Evolutionary conservation across 345 rosid species (phyloP).

Genomic region (Aquilaria malaccensis): DNA sequence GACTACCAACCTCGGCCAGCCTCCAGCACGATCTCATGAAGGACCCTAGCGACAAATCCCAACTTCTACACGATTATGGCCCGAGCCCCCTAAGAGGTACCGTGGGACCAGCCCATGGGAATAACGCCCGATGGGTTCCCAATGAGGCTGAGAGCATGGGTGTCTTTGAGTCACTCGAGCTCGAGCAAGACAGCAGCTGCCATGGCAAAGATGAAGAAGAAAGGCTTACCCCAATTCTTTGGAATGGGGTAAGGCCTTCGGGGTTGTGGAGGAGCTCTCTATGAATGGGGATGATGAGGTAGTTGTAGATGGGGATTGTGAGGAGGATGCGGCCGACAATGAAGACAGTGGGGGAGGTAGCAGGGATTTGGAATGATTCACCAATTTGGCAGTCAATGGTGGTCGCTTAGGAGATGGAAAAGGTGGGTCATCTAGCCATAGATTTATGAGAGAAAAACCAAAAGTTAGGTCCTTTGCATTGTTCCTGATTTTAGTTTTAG

Average conservation of each 20-base stretch:
- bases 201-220: constrained; percentile 58
- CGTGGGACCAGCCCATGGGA: constrained; percentile 75
- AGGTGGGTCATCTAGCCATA: constrained; percentile 85
- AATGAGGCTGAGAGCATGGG: constrained; percentile 28
- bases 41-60: constrained; percentile 84
- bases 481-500: too few species aligned
- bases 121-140: constrained; percentile 33
- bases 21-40: constrained; percentile 74
- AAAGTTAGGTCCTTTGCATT: too few species aligned
- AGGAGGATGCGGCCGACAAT: constrained; percentile 78
- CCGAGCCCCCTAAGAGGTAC: constrained; percentile 71
- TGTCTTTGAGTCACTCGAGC: constrained; percentile 45
- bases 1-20: constrained; percentile 61
- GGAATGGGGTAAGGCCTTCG: constrained; percentile 73
- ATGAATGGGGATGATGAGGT: constrained; percentile 43
- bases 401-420: constrained; percentile 85
- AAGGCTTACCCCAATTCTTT: constrained; percentile 72
- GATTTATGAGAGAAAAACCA: constrained; percentile 11
- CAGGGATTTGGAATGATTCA: constrained; percentile 58
- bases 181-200: constrained; percentile 61
- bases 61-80: constrained; percentile 74
- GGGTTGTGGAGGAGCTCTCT: constrained; percentile 49
- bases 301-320: constrained; percentile 75
- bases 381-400: constrained; percentile 92
- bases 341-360: constrained; percentile 66